Conservation (phyloP, 805 yeast species). For the Spathaspora passalidarum region DNA sequence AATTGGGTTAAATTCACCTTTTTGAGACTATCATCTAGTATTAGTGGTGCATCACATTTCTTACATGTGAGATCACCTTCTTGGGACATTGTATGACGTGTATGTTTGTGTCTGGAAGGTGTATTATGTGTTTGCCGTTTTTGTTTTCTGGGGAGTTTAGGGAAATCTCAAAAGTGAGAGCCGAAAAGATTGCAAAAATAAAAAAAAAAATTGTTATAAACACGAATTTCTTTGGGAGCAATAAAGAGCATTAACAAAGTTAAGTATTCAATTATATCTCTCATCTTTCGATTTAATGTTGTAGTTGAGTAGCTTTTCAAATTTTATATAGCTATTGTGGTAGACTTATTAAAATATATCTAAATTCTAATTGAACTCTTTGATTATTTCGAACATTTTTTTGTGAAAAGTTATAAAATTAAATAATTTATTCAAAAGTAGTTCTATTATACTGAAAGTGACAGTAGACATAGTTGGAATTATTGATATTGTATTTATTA, state of each 20-base stretch:
- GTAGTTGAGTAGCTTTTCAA: too few species aligned
- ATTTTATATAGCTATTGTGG: background rate
- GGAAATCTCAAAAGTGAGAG: background rate
- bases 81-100: background rate
- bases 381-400: too few species aligned
- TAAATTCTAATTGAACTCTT: too few species aligned
- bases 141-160: background rate
- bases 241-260: too few species aligned
- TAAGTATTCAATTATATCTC: too few species aligned
- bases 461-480: too few species aligned
- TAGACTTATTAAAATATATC: background rate
- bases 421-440: too few species aligned
- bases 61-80: slow-evolving; percentile 43
- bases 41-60: slow-evolving; percentile 57
- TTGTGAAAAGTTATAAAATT: too few species aligned
- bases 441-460: background rate
- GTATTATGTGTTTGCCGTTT: background rate
- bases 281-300: too few species aligned
- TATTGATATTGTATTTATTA: too few species aligned
- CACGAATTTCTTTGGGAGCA: too few species aligned
- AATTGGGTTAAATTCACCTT: slow-evolving; percentile 55
- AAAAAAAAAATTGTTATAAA: background rate
- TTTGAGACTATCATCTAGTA: slow-evolving; percentile 52
- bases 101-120: background rate
- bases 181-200: background rate